phyloP scores from a whole-genome alignment of 2,329 filamentous ascomycete species.

The Clonostachys chloroleuca region DNA sequence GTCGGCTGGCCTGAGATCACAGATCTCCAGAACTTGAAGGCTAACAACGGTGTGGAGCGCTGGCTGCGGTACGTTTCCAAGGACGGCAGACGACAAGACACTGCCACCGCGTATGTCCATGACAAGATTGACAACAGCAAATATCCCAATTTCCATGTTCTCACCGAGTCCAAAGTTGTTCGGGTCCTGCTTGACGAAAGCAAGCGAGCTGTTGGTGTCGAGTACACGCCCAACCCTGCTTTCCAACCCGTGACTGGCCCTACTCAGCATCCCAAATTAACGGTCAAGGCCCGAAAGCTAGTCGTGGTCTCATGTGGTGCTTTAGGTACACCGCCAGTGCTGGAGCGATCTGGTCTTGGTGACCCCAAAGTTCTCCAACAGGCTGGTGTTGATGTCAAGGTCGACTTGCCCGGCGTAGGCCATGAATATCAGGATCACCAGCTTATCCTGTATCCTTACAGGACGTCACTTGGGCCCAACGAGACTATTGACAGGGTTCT shows the following conservation, averaged over 20 bases:
- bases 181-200: slow-evolving; percentile 42
- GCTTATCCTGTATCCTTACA: slow-evolving; percentile 46
- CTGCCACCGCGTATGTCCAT: slow-evolving; percentile 48
- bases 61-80: slow-evolving; percentile 41
- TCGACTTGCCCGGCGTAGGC: slow-evolving; percentile 47
- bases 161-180: slow-evolving; percentile 48
- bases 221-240: slow-evolving; percentile 24
- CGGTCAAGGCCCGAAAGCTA: slow-evolving; percentile 35
- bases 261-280: background rate
- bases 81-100: slow-evolving; percentile 46
- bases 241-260: slow-evolving; percentile 7
- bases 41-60: slow-evolving; percentile 21
- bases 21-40: slow-evolving; percentile 43
- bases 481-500: slow-evolving; percentile 46
- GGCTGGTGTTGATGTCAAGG: slow-evolving; percentile 37
- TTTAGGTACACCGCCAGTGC: slow-evolving; percentile 36
- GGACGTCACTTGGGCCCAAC: slow-evolving; percentile 14
- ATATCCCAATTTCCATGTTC: slow-evolving; percentile 48
- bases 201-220: slow-evolving; percentile 48
- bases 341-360: slow-evolving; percentile 31
- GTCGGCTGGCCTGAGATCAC: slow-evolving; percentile 40
- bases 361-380: slow-evolving; percentile 30
- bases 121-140: slow-evolving; percentile 39
- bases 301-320: slow-evolving; percentile 36
- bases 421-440: slow-evolving; percentile 52